phyloP scores from a whole-genome alignment of 2,329 filamentous ascomycete genomes.

The Aspergillus chevalieri region DNA sequence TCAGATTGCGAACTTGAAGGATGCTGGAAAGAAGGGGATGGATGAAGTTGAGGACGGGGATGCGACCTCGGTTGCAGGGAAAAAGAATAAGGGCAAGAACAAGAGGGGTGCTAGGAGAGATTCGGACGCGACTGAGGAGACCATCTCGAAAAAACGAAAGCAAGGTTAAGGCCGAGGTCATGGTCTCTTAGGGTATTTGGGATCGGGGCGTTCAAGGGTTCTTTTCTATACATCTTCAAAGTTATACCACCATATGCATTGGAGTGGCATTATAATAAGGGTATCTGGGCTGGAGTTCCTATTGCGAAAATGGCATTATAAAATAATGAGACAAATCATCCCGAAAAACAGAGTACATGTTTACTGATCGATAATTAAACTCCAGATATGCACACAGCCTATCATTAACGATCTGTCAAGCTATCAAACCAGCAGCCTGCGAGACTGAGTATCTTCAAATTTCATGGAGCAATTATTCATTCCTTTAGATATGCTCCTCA shows the following conservation, averaged over 20 bases:
- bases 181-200: neutral
- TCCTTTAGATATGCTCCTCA: too few relatives aligned
- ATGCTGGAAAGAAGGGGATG: slow-evolving; percentile 30
- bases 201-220: slow-evolving; percentile 6
- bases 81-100: slow-evolving; percentile 34
- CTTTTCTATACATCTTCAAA: slow-evolving; percentile 3
- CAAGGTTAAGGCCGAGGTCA: slow-evolving; percentile 6
- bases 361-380: too few relatives aligned
- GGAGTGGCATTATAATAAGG: slow-evolving; percentile 5
- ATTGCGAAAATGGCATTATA: neutral
- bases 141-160: slow-evolving; percentile 30
- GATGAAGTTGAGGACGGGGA: slow-evolving; percentile 20
- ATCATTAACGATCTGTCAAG: too few relatives aligned
- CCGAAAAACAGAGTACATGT: too few relatives aligned
- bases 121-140: slow-evolving; percentile 32
- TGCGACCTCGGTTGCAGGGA: slow-evolving; percentile 15
- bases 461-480: too few relatives aligned
- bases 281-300: neutral
- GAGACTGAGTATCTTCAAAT: too few relatives aligned
- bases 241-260: slow-evolving; percentile 8
- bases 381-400: too few relatives aligned
- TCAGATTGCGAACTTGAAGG: slow-evolving; percentile 32
- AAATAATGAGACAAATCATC: too few relatives aligned
- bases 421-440: too few relatives aligned
- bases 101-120: slow-evolving; percentile 26